A percentile compares a stretch with the other conserved stretches of the same genome.
Evolutionary conservation across 805 yeast species (phyloP).

Genomic region (Sungouiozyma intestinalis): DNA sequence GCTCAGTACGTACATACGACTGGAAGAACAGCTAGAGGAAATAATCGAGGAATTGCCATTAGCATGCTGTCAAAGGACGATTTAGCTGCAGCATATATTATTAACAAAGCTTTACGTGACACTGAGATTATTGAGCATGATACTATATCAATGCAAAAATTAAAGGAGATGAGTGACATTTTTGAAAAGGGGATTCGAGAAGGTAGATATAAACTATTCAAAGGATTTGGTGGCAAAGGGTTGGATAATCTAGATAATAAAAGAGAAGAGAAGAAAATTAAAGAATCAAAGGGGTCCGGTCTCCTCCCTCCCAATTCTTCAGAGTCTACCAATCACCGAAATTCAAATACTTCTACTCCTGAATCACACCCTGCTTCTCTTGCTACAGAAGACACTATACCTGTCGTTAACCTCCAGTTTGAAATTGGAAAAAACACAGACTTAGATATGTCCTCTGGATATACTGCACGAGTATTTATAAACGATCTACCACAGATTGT

Average conservation of each 20-base stretch:
- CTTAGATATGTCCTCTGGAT: slow-evolving; percentile 45
- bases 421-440: slow-evolving; percentile 44
- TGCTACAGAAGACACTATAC: slow-evolving; percentile 8
- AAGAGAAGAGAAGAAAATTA: slow-evolving; percentile 18
- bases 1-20: slow-evolving; percentile 96
- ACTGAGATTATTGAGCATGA: slow-evolving; percentile 30
- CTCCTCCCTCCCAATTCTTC: background rate
- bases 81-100: slow-evolving; percentile 54
- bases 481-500: slow-evolving; percentile 80
- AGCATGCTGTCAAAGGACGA: slow-evolving; percentile 60
- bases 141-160: slow-evolving; percentile 35
- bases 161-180: slow-evolving; percentile 37
- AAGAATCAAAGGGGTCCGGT: slow-evolving; percentile 3
- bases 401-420: slow-evolving; percentile 35
- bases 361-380: slow-evolving; percentile 5
- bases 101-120: slow-evolving; percentile 39
- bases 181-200: slow-evolving; percentile 52
- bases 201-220: slow-evolving; percentile 54
- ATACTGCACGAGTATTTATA: slow-evolving; percentile 59
- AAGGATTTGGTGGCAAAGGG: slow-evolving; percentile 93
- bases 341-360: slow-evolving; percentile 3
- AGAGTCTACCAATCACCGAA: slow-evolving; percentile 2
- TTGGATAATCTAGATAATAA: slow-evolving; percentile 60
- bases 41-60: slow-evolving; percentile 60
- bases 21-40: slow-evolving; percentile 94